These are phyloP conservation scores for Dissophora globulifera DNA, from an alignment of 192 early-diverging fungal genomes.

Conservation along the genomic window DNA sequence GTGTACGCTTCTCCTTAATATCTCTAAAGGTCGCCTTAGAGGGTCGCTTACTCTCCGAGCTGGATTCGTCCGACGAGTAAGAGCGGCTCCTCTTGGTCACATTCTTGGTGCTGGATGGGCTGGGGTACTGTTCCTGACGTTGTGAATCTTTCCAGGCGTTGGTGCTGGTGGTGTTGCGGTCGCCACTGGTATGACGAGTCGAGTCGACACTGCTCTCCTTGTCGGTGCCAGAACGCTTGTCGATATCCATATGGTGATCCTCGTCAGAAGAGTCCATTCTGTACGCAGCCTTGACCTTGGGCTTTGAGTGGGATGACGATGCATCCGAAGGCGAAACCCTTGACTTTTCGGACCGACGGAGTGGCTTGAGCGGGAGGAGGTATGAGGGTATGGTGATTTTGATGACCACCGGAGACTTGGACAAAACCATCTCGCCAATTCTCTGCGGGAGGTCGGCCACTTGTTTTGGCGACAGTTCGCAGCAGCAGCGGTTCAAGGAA, in stretches of 20 bases:
- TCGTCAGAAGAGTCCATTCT: conserved; percentile 20
- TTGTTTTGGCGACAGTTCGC: conserved; percentile 14
- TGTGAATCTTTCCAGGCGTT: not conserved
- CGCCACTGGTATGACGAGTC: not conserved
- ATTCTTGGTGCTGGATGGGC: conserved; percentile 4
- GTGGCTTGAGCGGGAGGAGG: conserved; percentile 16
- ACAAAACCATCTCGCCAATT: conserved; percentile 8
- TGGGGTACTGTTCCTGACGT: conserved; percentile 1
- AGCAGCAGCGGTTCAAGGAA: conserved; percentile 14
- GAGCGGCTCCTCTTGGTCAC: conserved; percentile 18
- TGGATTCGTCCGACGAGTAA: conserved; percentile 30
- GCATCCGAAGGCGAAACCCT: not conserved
- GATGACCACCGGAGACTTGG: conserved; percentile 25
- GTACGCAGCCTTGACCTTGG: conserved; percentile 10
- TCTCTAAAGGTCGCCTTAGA: conserved; percentile 4
- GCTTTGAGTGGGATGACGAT: not conserved
- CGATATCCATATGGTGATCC: conserved; percentile 11
- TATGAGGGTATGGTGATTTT: conserved; percentile 44
- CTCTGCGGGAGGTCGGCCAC: conserved; percentile 20
- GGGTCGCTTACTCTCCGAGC: conserved; percentile 23
- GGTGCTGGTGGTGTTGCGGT: conserved; percentile 1
- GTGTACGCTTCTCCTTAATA: conserved; percentile 10
- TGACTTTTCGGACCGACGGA: not conserved
- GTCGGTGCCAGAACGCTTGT: not conserved
- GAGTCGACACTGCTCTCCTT: conserved; percentile 10